Percentiles rank a stretch among this genome's conserved stretches.
Conservation (phyloP, 768 basidiomycete genomes). For the Gautieria morchelliformis region DNA sequence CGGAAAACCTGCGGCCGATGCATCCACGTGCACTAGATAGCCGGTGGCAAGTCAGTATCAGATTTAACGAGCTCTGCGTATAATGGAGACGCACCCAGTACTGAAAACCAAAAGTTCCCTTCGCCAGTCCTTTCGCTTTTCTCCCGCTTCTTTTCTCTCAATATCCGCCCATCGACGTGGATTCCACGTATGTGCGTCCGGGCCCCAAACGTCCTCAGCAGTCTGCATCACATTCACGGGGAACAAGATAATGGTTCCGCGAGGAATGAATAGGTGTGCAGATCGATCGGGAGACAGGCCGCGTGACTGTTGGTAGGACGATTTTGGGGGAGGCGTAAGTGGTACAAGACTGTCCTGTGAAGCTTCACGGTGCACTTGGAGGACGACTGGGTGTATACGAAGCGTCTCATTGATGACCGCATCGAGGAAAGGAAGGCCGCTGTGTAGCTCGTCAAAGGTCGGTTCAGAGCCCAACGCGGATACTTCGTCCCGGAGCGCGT, state of each 20-base stretch:
- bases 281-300: constrained; percentile 21
- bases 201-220: constrained; percentile 47
- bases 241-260: constrained; percentile 46
- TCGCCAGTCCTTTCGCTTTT: constrained; percentile 19
- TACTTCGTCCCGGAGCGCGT: constrained; percentile 46
- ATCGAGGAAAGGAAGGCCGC: constrained; percentile 44
- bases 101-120: constrained; percentile 50
- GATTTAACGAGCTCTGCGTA: neutral
- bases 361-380: constrained; percentile 57
- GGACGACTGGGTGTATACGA: constrained; percentile 51
- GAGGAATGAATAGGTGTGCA: constrained; percentile 39
- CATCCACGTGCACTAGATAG: neutral
- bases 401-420: constrained; percentile 54
- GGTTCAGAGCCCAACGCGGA: constrained; percentile 27
- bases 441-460: constrained; percentile 42
- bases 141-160: constrained; percentile 19
- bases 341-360: constrained; percentile 30
- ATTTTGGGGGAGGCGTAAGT: constrained; percentile 39
- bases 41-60: constrained; percentile 1
- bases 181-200: constrained; percentile 45
- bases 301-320: neutral
- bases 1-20: constrained; percentile 7
- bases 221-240: constrained; percentile 50
- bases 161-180: constrained; percentile 52
- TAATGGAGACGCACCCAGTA: constrained; percentile 24